Conservation (phyloP, 768 basidiomycete species). For the Scleroderma bovista region DNA sequence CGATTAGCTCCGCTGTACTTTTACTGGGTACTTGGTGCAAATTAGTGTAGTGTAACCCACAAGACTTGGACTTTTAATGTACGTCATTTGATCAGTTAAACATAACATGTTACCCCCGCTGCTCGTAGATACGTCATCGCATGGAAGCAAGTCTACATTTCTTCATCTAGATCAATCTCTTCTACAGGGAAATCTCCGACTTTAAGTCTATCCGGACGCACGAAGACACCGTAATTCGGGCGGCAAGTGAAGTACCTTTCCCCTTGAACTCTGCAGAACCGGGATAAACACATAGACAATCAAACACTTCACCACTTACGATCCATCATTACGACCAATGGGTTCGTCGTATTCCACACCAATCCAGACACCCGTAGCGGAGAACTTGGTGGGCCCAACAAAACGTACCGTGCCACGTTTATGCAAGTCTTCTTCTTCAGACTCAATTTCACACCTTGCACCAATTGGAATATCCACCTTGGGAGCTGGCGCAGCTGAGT, state of each 20-base stretch:
- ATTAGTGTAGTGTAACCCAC: neutral
- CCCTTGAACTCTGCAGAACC: conserved; percentile 62
- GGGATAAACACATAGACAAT: neutral
- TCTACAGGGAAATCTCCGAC: conserved; percentile 86
- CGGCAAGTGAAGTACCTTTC: conserved; percentile 79
- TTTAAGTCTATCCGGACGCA: conserved; percentile 73
- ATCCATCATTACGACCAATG: conserved; percentile 91
- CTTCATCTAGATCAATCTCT: conserved; percentile 72
- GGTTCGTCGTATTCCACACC: conserved; percentile 96
- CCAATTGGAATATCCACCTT: conserved; percentile 55
- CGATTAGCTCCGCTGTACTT: conserved; percentile 37
- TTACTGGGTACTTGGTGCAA: neutral
- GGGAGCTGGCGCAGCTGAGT: conserved; percentile 24
- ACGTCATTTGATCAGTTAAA: neutral
- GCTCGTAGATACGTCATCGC: too few relatives aligned
- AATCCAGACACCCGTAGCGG: conserved; percentile 67
- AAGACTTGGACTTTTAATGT: neutral
- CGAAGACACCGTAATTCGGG: conserved; percentile 79
- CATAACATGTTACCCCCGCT: neutral
- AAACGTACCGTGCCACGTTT: conserved; percentile 86
- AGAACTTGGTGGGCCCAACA: conserved; percentile 76
- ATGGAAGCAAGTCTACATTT: conserved; percentile 44
- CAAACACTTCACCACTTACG: conserved; percentile 47
- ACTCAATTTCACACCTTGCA: conserved; percentile 80
- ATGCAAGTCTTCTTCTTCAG: conserved; percentile 56